These are phyloP conservation scores for Globisporangium yorkense DNA, from an alignment of 352 stramenopile genomes.

Conservation along the genomic window DNA sequence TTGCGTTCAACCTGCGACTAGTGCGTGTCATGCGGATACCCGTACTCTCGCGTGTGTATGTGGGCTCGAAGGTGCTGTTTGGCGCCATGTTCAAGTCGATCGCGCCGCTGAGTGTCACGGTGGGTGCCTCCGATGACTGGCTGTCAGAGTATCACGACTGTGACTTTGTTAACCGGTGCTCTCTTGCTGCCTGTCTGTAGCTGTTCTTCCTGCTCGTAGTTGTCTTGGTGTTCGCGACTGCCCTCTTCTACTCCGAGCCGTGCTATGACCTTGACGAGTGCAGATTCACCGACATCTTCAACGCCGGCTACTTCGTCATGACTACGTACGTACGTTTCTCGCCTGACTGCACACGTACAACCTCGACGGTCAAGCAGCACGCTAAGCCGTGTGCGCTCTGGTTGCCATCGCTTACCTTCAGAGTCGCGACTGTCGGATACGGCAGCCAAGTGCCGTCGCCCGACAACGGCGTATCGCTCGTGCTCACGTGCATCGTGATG, in stretches of 20 bases:
- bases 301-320: constrained; percentile 58
- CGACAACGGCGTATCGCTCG: constrained; percentile 24
- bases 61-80: constrained; percentile 43
- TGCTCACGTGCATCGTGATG: constrained; percentile 40
- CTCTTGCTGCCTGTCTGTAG: constrained; percentile 4
- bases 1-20: constrained; percentile 23
- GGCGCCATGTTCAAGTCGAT: constrained; percentile 26
- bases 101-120: constrained; percentile 38
- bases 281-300: constrained; percentile 57
- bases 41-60: constrained; percentile 23
- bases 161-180: background rate
- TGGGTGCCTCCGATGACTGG: constrained; percentile 8
- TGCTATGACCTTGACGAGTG: constrained; percentile 45
- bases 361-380: no score
- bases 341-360: no score
- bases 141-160: background rate
- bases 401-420: constrained; percentile 3
- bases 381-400: background rate
- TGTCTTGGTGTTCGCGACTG: constrained; percentile 50
- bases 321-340: constrained; percentile 26
- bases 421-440: constrained; percentile 50
- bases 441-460: constrained; percentile 43
- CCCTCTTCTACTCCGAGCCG: constrained; percentile 47
- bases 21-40: constrained; percentile 32
- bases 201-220: constrained; percentile 49